Percentiles rank a stretch among this genome's conserved stretches.
These are phyloP conservation scores for Candida odintsovae DNA, from an alignment of 805 yeast genomes.

Conservation along the genomic window DNA sequence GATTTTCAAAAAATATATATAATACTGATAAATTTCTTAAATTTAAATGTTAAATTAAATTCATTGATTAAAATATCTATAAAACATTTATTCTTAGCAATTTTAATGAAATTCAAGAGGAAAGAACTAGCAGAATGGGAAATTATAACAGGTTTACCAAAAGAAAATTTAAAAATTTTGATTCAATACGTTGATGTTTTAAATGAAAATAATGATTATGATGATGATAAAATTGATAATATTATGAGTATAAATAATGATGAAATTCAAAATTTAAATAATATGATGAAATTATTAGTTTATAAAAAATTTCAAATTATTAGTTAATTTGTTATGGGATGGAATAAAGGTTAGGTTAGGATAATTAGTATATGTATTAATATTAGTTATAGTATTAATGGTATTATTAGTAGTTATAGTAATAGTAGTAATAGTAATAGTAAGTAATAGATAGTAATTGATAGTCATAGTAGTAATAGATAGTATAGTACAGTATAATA, in stretches of 20 bases:
- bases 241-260: slow-evolving; percentile 6
- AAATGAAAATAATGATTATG: background rate
- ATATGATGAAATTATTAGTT: slow-evolving; percentile 16
- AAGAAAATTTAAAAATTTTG: background rate
- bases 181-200: slow-evolving; percentile 3
- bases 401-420: no score
- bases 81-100: slow-evolving; percentile 11
- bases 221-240: slow-evolving; percentile 1
- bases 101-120: slow-evolving; percentile 5
- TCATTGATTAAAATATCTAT: slow-evolving; percentile 4
- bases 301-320: slow-evolving; percentile 18
- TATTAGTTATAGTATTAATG: no score
- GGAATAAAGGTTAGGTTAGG: no score
- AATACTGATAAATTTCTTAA: slow-evolving; percentile 1
- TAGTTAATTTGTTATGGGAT: no score
- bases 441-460: no score
- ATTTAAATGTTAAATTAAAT: background rate
- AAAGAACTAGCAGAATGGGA: slow-evolving; percentile 7
- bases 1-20: slow-evolving; percentile 5
- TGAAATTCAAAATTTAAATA: slow-evolving; percentile 15
- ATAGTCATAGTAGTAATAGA: no score
- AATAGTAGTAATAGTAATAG: no score
- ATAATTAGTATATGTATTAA: no score
- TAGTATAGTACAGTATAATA: no score
- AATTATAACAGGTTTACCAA: slow-evolving; percentile 9